phyloP scores from a whole-genome alignment of 192 early-diverging fungal species.

The Globomyces pollinis-pini region DNA sequence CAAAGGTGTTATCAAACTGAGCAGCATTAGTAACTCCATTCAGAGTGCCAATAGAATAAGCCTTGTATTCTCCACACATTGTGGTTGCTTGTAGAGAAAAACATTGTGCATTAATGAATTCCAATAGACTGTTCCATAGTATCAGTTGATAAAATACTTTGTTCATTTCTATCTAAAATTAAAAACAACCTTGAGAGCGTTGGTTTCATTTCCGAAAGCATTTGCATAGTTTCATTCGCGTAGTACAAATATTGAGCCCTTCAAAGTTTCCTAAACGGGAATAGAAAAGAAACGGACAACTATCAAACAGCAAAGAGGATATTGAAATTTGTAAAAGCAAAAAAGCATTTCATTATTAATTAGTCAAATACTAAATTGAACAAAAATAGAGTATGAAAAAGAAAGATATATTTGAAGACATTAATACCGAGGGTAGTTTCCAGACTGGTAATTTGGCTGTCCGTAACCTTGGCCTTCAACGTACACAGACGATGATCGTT shows the following conservation, averaged over 20 bases:
- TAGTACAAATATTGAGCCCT: too few relatives aligned
- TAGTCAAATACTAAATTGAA: neutral
- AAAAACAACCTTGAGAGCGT: neutral
- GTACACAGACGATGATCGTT: neutral
- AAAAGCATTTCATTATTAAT: neutral
- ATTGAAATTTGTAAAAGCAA: neutral
- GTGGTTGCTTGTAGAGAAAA: neutral
- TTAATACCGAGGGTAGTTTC: too few relatives aligned
- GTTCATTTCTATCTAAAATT: neutral
- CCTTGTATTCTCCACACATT: neutral
- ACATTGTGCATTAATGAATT: neutral
- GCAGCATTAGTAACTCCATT: neutral
- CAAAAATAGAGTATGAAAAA: neutral
- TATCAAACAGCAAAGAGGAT: neutral
- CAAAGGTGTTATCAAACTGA: neutral
- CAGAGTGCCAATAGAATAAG: neutral
- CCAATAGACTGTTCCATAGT: neutral
- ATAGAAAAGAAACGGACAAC: neutral
- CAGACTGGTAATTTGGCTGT: too few relatives aligned
- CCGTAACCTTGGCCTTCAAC: conserved; percentile 3
- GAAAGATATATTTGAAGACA: neutral
- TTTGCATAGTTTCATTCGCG: too few relatives aligned
- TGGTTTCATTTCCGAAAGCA: neutral
- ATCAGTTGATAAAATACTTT: neutral
- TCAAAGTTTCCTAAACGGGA: neutral